Conservation (phyloP, 2,329 filamentous ascomycete species). For the Ceratocystis alfenasii region DNA sequence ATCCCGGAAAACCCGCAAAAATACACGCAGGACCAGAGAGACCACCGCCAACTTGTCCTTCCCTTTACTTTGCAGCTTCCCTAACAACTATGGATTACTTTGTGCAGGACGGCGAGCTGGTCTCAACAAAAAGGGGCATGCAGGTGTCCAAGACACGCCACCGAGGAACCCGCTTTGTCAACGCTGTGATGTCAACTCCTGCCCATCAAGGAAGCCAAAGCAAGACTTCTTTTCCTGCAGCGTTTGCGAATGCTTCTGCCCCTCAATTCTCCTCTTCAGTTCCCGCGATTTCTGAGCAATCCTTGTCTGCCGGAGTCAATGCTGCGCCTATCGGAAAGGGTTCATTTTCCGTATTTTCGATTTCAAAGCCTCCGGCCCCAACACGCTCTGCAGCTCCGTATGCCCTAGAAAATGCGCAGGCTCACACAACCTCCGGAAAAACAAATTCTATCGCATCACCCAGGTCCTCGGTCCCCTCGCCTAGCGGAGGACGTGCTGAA, state of each 20-base stretch:
- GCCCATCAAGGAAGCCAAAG: constrained; percentile 11
- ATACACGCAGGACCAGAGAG: not conserved
- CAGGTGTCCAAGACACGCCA: constrained; percentile 33
- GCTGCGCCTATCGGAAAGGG: constrained; percentile 1
- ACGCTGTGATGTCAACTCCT: constrained; percentile 26
- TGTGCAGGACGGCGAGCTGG: constrained; percentile 30
- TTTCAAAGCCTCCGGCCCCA: constrained; percentile 15
- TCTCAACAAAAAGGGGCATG: constrained; percentile 32
- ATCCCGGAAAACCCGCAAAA: not conserved
- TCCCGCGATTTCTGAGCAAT: not conserved
- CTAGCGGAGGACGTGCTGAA: too few species aligned
- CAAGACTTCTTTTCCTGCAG: not conserved
- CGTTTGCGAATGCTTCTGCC: not conserved
- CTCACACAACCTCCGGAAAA: too few species aligned
- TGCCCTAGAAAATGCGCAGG: not conserved
- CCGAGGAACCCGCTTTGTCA: constrained; percentile 33
- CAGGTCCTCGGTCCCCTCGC: too few species aligned
- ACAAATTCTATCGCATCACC: too few species aligned
- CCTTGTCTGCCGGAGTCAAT: not conserved
- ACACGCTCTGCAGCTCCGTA: not conserved
- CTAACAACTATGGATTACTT: constrained; percentile 31
- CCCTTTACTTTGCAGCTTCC: not conserved
- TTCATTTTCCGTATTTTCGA: constrained; percentile 20
- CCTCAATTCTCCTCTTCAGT: not conserved
- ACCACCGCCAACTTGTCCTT: not conserved